Percentiles rank a stretch among this genome's conserved stretches.
Conservation (phyloP, 345 rosid species). For the Acer campestre region DNA sequence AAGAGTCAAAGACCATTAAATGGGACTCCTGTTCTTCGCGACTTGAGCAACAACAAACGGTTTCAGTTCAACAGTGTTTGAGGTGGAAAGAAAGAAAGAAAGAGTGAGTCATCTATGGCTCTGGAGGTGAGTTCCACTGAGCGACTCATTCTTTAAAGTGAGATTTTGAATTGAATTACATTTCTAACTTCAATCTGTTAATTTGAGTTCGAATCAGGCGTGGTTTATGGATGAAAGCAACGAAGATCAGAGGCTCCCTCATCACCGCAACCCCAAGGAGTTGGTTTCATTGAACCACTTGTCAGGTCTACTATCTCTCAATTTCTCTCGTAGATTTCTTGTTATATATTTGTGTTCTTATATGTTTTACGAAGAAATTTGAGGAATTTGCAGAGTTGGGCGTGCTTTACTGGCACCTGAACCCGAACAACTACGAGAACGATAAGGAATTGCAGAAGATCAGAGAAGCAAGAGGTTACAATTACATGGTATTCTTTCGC, state of each 20-base stretch:
- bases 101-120: slow-evolving; percentile 37
- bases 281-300: slow-evolving; percentile 45
- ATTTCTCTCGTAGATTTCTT: background rate
- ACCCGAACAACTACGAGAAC: slow-evolving; percentile 70
- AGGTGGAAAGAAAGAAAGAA: too few relatives aligned
- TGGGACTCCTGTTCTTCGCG: too few relatives aligned
- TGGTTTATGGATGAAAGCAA: slow-evolving; percentile 64
- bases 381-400: slow-evolving; percentile 56
- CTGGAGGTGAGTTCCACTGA: slow-evolving; percentile 43
- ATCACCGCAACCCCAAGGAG: slow-evolving; percentile 47
- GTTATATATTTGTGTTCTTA: too few relatives aligned
- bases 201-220: slow-evolving; percentile 40
- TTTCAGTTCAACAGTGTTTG: background rate
- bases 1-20: background rate
- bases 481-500: slow-evolving; percentile 62
- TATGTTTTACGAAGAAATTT: background rate
- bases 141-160: background rate
- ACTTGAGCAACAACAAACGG: background rate
- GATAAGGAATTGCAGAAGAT: slow-evolving; percentile 64
- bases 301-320: slow-evolving; percentile 37
- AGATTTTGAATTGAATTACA: background rate
- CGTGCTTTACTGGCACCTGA: slow-evolving; percentile 78
- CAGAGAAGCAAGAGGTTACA: slow-evolving; percentile 78
- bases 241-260: slow-evolving; percentile 61
- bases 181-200: background rate